A percentile compares a stretch with the other conserved stretches of the same genome.
Conservation (phyloP, 768 basidiomycete species). For the Amanita brunnescens region DNA sequence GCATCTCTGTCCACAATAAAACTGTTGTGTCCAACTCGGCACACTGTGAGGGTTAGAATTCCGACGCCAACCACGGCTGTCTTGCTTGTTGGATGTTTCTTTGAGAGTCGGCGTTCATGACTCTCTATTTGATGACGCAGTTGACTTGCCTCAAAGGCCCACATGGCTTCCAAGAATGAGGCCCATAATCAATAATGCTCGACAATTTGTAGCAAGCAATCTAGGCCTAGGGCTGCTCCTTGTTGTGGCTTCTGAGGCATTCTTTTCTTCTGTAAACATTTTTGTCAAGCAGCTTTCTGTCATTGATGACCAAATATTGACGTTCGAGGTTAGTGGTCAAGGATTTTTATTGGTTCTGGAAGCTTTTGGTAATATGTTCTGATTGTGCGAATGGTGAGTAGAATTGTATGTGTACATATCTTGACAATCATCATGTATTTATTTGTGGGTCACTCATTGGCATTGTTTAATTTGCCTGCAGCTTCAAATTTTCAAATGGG, state of each 20-base stretch:
- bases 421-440: too few species aligned
- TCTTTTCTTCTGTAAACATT: slow-evolving; percentile 53
- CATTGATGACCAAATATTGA: slow-evolving; percentile 51
- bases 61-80: too few species aligned
- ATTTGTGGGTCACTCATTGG: too few species aligned
- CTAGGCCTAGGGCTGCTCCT: slow-evolving; percentile 54
- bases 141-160: neutral
- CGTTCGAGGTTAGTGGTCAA: slow-evolving; percentile 37
- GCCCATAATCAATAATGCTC: neutral
- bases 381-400: neutral
- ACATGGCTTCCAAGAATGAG: neutral
- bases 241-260: slow-evolving; percentile 47
- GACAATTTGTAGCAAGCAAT: slow-evolving; percentile 27
- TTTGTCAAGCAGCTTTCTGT: slow-evolving; percentile 55
- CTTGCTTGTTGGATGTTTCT: neutral
- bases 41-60: too few species aligned
- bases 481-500: too few species aligned
- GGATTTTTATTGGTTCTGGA: too few species aligned
- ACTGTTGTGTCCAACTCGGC: too few species aligned
- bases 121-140: neutral
- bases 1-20: too few species aligned
- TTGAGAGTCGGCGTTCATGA: neutral
- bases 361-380: neutral
- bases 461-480: too few species aligned
- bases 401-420: neutral